Base-by-base conservation (phyloP, 2,329 filamentous ascomycete species). In the Rhynchosporium graminicola region DNA sequence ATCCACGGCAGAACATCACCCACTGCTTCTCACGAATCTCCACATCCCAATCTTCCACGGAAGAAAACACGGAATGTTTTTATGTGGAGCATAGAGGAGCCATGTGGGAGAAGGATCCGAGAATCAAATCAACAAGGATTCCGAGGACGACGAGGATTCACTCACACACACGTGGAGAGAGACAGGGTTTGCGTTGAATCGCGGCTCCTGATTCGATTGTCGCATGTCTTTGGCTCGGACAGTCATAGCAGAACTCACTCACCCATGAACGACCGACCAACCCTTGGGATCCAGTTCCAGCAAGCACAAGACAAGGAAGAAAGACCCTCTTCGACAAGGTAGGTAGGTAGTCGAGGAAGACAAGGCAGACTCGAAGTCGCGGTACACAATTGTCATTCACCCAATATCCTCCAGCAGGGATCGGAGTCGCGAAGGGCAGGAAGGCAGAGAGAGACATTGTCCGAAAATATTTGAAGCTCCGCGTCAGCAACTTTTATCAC, bases 131-230 rank as follows among this genome's bases (percentile, higher is more conserved):
- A 28, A 45, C 38, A 31, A 46, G 54, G 28, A 45, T 8, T 13
- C n/a, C 33, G 42, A 46, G 38, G 54, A 26, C 38, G 42, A 46
- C 54, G 54, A 36, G 38, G 54, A n/a, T 31, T 28, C 20, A 20
- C 20, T 20, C 20, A 20, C 20, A 20, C 20, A 46, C 54, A 57
- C 54, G 54, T 57, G 54, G 54, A 28, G 43, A 15, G 15, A 26
- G 54, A 33, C 54, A 57, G 54, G 54, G 40, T 57, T 20, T 57
- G 38, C 38, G 40, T 45, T 57, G 54, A 57, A 57, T 40, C 33
- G 28, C n/a, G 26, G 54, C 38, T 40, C 40, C 54, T 57, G 54
- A 57, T 57, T 57, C 54, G 54, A 57, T 43, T 33, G 38, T 46
- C 28, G 13, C 40, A 31, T 28, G 42, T 36, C 26, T 10, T 33